Base-by-base conservation (phyloP, 306 rosid genomes). In the Delonix regia region DNA sequence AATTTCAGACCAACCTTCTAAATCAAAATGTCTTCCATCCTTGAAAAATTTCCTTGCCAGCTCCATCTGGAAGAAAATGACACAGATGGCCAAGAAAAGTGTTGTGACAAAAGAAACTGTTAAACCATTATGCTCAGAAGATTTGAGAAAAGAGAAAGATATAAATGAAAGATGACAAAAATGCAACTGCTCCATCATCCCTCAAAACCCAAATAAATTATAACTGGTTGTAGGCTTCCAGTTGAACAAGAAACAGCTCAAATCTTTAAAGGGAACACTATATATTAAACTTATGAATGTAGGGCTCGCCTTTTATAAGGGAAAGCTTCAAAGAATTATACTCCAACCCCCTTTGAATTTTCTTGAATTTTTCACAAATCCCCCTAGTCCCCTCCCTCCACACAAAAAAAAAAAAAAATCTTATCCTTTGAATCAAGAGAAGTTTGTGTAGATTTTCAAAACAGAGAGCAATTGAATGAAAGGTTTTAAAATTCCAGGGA, bases 11-110 rank as follows among this genome's bases (percentile, higher is more conserved):
- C 75, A 75, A 90, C 99, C 99, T 90, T 92, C 91, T 64, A 94
- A 90, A 83, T 94, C 97, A 53, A 92, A 74, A 75, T 87, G 78
- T 73, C 97, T 91, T 77, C 91, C 95, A 79, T 92, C 97, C 81
- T 91, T 90, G 45, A 94, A 94, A 80, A 94, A 94, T 5, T 55
- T 90, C 64, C 90, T 87, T 6, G 88, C 93, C 44, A 94, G 85
- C 88, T 92, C 97, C 85, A 48, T 83, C 97, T 94, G 87, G 67
- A 87, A 90, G 76, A 82, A 72, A 83, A 81, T 24, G 73, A 78
- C 21, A 82, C 15, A 77, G 41, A 53, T 69, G 28, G 56, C 53
- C 73, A 68, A 78, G 62, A 81, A 34, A 44, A 28, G 7, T 30
- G 63, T 59, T 62, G 75, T 24, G 55, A 75, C 48, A 65, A 71